These are phyloP conservation scores for Trichoderma virens DNA, from an alignment of 495 filamentous ascomycete species.

Conservation along the genomic window DNA sequence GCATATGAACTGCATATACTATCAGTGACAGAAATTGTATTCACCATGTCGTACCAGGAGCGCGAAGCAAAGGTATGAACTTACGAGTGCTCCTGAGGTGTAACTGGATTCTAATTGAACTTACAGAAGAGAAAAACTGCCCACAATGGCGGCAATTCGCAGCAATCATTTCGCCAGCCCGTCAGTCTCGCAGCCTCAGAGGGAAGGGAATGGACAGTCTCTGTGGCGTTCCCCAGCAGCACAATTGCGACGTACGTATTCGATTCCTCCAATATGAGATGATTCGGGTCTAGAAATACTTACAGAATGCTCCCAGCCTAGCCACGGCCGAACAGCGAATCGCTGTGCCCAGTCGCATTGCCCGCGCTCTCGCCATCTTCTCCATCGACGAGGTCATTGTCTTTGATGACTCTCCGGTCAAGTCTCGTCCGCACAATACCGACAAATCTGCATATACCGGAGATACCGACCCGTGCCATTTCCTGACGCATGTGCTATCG, in stretches of 20 bases:
- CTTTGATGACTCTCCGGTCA: slow-evolving; percentile 52
- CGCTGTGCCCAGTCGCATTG: slow-evolving; percentile 56
- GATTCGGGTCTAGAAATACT: background rate
- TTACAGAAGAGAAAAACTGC: slow-evolving; percentile 35
- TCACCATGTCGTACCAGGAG: slow-evolving; percentile 23
- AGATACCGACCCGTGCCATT: slow-evolving; percentile 57
- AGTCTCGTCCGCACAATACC: slow-evolving; percentile 30
- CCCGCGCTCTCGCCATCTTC: slow-evolving; percentile 66
- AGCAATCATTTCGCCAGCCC: slow-evolving; percentile 22
- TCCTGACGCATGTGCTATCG: slow-evolving; percentile 61
- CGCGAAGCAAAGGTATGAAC: slow-evolving; percentile 23
- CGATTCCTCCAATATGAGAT: background rate
- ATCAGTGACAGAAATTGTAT: background rate
- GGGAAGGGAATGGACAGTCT: slow-evolving; percentile 37
- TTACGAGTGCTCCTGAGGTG: background rate
- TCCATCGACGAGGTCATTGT: slow-evolving; percentile 71
- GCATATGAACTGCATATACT: background rate
- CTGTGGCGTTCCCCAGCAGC: slow-evolving; percentile 40
- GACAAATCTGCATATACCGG: slow-evolving; percentile 51
- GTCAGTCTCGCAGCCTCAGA: slow-evolving; percentile 29
- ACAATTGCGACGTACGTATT: slow-evolving; percentile 38
- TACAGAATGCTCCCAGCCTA: slow-evolving; percentile 22
- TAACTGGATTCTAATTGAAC: slow-evolving; percentile 8
- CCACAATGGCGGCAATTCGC: slow-evolving; percentile 25
- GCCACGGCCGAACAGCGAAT: slow-evolving; percentile 57